These are phyloP conservation scores for Hanseniaspora taiwanica DNA, from an alignment of 805 yeast species.

Conservation along the genomic window DNA sequence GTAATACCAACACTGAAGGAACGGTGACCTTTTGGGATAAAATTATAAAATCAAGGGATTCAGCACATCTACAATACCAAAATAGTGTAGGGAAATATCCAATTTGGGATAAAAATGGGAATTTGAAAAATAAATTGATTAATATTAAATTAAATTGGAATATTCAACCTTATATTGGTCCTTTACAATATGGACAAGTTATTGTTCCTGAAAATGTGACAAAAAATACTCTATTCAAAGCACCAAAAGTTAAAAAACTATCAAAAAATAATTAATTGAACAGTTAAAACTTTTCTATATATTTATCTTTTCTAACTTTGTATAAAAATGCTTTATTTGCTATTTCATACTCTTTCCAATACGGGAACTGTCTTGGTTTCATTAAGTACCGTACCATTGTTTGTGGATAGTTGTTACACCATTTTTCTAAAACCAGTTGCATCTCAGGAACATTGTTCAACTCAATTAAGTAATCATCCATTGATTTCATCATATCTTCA, in stretches of 20 bases:
- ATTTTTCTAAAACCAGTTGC: constrained; percentile 8
- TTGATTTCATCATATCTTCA: constrained; percentile 7
- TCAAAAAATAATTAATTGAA: not conserved
- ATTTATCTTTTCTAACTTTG: constrained; percentile 8
- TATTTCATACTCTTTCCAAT: constrained; percentile 15
- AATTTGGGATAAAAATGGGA: constrained; percentile 70
- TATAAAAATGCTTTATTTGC: constrained; percentile 10
- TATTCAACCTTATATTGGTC: constrained; percentile 84
- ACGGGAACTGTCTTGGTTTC: constrained; percentile 13
- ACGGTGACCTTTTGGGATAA: constrained; percentile 86
- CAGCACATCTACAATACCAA: constrained; percentile 42
- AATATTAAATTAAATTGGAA: constrained; percentile 72
- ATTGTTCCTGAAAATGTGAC: constrained; percentile 9
- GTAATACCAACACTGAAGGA: constrained; percentile 31
- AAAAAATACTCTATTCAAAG: not conserved
- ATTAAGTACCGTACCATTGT: constrained; percentile 21
- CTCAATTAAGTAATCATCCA: constrained; percentile 17
- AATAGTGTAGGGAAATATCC: constrained; percentile 60
- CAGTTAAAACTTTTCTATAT: not conserved
- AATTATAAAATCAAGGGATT: constrained; percentile 46
- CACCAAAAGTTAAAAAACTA: not conserved
- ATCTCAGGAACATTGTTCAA: constrained; percentile 5
- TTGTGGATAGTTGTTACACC: constrained; percentile 19
- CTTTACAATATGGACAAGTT: constrained; percentile 55
- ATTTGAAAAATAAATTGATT: constrained; percentile 49